phyloP scores from a whole-genome alignment of 2,329 filamentous ascomycete species.

The Fusarium illudens region DNA sequence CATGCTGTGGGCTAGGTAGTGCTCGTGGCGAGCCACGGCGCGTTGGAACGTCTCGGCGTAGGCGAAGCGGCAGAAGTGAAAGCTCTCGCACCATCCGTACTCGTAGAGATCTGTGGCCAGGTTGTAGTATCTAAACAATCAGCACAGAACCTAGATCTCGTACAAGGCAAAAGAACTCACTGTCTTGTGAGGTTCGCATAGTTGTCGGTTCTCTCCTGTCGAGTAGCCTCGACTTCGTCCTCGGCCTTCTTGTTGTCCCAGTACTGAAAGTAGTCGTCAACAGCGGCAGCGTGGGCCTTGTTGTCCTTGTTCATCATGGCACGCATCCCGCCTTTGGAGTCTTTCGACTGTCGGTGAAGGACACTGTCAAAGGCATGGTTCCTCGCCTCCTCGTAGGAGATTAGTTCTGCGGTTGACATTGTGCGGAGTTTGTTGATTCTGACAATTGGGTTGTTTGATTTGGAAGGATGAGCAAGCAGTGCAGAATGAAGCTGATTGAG shows the following conservation, averaged over 20 bases:
- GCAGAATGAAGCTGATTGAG: not conserved
- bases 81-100: conserved; percentile 91
- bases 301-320: conserved; percentile 83
- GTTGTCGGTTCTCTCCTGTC: conserved; percentile 76
- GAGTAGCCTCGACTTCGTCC: conserved; percentile 76
- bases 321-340: conserved; percentile 72
- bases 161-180: conserved; percentile 56
- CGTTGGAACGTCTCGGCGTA: conserved; percentile 84
- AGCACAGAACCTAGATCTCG: not conserved
- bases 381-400: conserved; percentile 78
- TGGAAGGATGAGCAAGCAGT: no score
- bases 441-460: not conserved
- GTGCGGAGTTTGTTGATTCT: not conserved
- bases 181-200: conserved; percentile 90
- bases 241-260: conserved; percentile 82
- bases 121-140: conserved; percentile 78
- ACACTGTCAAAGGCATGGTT: conserved; percentile 88
- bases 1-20: conserved; percentile 90
- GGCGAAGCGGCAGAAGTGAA: conserved; percentile 95
- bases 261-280: conserved; percentile 90
- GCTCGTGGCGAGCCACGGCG: conserved; percentile 92
- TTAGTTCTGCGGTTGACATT: conserved; percentile 59
- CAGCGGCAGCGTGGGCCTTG: conserved; percentile 75
- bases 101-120: conserved; percentile 92
- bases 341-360: conserved; percentile 74